A percentile compares a stretch with the other conserved stretches of the same genome.
Evolutionary conservation across 805 yeast species (phyloP).

Genomic region (Kazachstania viticola): DNA sequence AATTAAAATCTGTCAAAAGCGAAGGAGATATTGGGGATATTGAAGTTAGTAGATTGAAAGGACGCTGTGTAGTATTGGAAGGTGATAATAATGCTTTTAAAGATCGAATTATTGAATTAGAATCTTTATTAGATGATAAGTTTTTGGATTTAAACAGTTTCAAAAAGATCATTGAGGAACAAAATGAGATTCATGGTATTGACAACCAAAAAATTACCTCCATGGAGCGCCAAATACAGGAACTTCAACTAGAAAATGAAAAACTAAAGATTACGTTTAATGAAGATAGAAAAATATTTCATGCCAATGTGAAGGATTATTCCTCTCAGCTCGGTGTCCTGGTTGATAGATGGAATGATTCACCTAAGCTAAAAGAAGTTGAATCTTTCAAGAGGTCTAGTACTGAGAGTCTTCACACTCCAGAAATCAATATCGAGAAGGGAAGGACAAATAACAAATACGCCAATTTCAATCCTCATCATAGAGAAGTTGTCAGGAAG

Average conservation of each 20-base stretch:
- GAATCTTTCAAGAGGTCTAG: no score
- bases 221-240: constrained; percentile 36
- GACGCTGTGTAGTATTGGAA: constrained; percentile 23
- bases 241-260: constrained; percentile 33
- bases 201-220: constrained; percentile 37
- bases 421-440: background rate
- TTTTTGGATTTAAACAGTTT: constrained; percentile 40
- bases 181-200: constrained; percentile 36
- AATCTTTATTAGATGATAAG: constrained; percentile 42
- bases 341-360: constrained; percentile 17
- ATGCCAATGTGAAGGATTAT: constrained; percentile 18
- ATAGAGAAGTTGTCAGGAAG: constrained; percentile 26
- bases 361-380: constrained; percentile 1
- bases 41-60: constrained; percentile 9
- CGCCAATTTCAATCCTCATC: constrained; percentile 7
- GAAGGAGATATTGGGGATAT: constrained; percentile 7
- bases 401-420: no score
- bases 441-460: background rate
- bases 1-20: constrained; percentile 9
- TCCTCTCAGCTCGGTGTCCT: constrained; percentile 21
- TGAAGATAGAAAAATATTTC: constrained; percentile 25
- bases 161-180: constrained; percentile 43
- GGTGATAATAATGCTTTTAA: constrained; percentile 35
- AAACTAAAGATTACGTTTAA: constrained; percentile 31
- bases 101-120: constrained; percentile 34